phyloP scores from a whole-genome alignment of 2,329 filamentous ascomycete genomes.

The Hypoxylon sp. region DNA sequence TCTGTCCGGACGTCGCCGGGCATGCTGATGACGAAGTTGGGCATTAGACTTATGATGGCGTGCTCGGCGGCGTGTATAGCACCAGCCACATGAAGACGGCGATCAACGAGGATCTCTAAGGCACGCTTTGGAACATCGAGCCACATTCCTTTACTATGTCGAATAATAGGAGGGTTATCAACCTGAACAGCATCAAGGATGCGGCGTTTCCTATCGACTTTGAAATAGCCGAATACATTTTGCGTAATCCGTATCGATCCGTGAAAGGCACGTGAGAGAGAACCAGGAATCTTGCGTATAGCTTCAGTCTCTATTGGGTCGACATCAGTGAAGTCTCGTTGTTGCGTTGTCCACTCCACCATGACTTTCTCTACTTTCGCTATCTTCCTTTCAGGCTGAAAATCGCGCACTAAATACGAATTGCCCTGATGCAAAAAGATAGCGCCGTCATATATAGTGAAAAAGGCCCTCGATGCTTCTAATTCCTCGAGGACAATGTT shows the following conservation, averaged over 20 bases:
- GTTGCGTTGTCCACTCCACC: slow-evolving; percentile 94
- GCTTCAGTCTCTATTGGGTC: slow-evolving; percentile 94
- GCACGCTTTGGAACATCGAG: slow-evolving; percentile 87
- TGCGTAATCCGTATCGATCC: slow-evolving; percentile 89
- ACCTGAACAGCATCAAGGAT: slow-evolving; percentile 94
- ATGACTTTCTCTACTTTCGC: slow-evolving; percentile 90
- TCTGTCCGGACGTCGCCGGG: slow-evolving; percentile 95
- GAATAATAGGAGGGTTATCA: slow-evolving; percentile 91
- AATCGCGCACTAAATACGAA: slow-evolving; percentile 92
- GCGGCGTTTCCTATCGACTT: slow-evolving; percentile 86
- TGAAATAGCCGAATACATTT: slow-evolving; percentile 97
- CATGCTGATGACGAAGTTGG: slow-evolving; percentile 90
- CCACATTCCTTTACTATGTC: slow-evolving; percentile 93
- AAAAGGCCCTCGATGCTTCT: slow-evolving; percentile 95
- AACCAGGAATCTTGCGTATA: slow-evolving; percentile 78
- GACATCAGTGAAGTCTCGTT: slow-evolving; percentile 93
- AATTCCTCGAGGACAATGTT: slow-evolving; percentile 94
- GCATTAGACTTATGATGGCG: slow-evolving; percentile 87
- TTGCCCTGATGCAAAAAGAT: slow-evolving; percentile 98
- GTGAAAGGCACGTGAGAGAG: slow-evolving; percentile 81
- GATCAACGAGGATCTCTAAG: slow-evolving; percentile 81
- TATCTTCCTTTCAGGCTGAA: slow-evolving; percentile 83
- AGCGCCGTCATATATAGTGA: slow-evolving; percentile 95
- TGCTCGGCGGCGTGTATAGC: slow-evolving; percentile 97
- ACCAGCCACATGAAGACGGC: slow-evolving; percentile 84